Conservation (phyloP, 345 rosid genomes). For the Excoecaria agallocha region DNA sequence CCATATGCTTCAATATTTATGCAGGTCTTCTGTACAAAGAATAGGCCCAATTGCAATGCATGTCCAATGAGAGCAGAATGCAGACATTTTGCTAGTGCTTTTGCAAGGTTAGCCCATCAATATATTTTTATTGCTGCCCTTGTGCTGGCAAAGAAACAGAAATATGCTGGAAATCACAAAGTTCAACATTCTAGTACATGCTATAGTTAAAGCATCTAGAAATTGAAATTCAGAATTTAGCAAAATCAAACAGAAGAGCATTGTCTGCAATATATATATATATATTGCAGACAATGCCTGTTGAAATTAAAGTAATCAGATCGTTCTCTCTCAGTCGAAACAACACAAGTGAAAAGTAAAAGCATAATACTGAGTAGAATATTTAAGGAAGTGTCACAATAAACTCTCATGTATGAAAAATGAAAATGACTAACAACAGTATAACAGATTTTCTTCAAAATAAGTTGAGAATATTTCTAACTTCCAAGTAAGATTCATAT, state of each 20-base stretch:
- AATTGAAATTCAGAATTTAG: background rate
- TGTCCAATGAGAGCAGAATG: conserved; percentile 81
- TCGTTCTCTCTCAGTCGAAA: background rate
- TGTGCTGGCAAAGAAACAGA: conserved; percentile 6
- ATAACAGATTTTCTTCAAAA: background rate
- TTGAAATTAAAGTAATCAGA: background rate
- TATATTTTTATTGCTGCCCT: background rate
- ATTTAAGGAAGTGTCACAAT: background rate
- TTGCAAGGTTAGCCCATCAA: conserved; percentile 52
- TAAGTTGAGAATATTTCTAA: background rate
- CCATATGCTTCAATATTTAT: conserved; percentile 17
- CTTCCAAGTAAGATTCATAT: background rate
- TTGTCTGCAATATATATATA: background rate
- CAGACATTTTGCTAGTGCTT: conserved; percentile 72
- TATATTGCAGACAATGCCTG: background rate
- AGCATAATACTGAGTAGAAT: background rate
- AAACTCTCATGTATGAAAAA: background rate
- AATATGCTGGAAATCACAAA: conserved; percentile 1
- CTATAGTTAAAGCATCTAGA: background rate
- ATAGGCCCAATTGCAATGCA: conserved; percentile 67
- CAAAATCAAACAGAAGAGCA: background rate
- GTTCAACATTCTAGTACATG: background rate
- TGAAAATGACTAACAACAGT: background rate
- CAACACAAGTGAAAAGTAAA: background rate
- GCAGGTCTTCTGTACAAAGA: conserved; percentile 74